phyloP scores from a whole-genome alignment of 306 rosid genomes.

The Begonia fuchsioides region DNA sequence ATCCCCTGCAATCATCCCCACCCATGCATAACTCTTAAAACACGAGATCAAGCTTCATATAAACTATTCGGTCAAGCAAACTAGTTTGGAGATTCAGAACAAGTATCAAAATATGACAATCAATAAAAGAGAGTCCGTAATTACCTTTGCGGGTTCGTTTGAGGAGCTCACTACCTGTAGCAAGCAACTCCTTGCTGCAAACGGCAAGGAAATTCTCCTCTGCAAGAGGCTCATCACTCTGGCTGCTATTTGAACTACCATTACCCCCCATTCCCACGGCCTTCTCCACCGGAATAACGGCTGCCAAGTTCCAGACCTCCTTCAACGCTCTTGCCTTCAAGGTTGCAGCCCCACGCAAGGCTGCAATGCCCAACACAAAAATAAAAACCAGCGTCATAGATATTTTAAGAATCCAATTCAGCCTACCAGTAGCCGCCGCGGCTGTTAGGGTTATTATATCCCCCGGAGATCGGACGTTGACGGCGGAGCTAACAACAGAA shows the following conservation, averaged over 20 bases:
- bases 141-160: slow-evolving; percentile 90
- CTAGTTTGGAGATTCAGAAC: background rate
- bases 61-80: background rate
- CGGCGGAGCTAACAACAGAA: slow-evolving; percentile 69
- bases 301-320: slow-evolving; percentile 94
- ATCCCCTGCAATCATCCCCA: slow-evolving; percentile 49
- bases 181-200: slow-evolving; percentile 63
- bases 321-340: slow-evolving; percentile 90
- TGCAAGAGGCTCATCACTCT: slow-evolving; percentile 64
- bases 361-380: slow-evolving; percentile 18
- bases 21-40: background rate
- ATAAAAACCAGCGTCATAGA: background rate
- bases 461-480: slow-evolving; percentile 75
- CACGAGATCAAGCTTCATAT: background rate
- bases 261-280: slow-evolving; percentile 25
- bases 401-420: background rate
- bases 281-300: slow-evolving; percentile 88
- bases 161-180: slow-evolving; percentile 75
- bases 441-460: slow-evolving; percentile 86
- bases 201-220: slow-evolving; percentile 77
- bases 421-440: slow-evolving; percentile 50
- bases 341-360: slow-evolving; percentile 94
- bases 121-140: background rate
- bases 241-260: slow-evolving; percentile 50
- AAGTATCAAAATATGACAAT: too few relatives aligned